A percentile compares a stretch with the other conserved stretches of the same genome.
Evolutionary conservation across 306 rosid species (phyloP).

Genomic region (Vicia villosa): DNA sequence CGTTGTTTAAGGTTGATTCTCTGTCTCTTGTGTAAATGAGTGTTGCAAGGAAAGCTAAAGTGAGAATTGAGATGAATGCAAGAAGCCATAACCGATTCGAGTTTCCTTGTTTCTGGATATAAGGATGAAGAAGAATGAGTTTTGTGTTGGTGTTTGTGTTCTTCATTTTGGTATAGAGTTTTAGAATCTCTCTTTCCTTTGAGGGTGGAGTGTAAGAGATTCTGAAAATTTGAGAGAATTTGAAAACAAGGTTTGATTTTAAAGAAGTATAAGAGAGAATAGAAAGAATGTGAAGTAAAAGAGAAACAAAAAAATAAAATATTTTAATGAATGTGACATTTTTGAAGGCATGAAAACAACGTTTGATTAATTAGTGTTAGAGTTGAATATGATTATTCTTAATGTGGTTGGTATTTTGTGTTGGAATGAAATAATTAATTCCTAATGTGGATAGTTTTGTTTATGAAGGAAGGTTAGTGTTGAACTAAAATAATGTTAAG

Average conservation of each 20-base stretch:
- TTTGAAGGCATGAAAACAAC: conserved; percentile 43
- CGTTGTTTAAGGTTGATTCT: conserved; percentile 39
- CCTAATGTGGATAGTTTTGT: conserved; percentile 7
- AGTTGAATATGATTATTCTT: conserved; percentile 27
- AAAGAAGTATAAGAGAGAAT: conserved; percentile 53
- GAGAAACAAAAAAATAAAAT: conserved; percentile 18
- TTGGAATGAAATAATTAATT: background rate
- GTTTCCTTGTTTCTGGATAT: conserved; percentile 91
- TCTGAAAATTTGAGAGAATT: conserved; percentile 42
- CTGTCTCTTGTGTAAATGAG: conserved; percentile 72
- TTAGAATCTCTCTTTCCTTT: conserved; percentile 29
- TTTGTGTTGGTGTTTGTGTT: conserved; percentile 70
- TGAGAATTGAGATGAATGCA: conserved; percentile 77
- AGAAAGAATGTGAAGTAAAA: conserved; percentile 48
- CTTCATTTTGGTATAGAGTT: conserved; percentile 2
- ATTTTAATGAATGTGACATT: conserved; percentile 35
- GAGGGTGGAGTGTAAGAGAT: conserved; percentile 29
- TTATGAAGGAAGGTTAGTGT: conserved; percentile 30
- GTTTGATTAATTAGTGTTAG: conserved; percentile 16
- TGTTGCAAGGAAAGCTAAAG: conserved; percentile 77
- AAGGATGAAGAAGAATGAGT: conserved; percentile 95
- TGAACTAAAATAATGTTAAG: conserved; percentile 11
- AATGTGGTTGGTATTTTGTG: conserved; percentile 34
- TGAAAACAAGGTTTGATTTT: conserved; percentile 52
- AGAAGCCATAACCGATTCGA: conserved; percentile 85